A percentile compares a stretch with the other conserved stretches of the same genome.
phyloP scores from a whole-genome alignment of 306 rosid genomes.

The Inga leiocalycina region DNA sequence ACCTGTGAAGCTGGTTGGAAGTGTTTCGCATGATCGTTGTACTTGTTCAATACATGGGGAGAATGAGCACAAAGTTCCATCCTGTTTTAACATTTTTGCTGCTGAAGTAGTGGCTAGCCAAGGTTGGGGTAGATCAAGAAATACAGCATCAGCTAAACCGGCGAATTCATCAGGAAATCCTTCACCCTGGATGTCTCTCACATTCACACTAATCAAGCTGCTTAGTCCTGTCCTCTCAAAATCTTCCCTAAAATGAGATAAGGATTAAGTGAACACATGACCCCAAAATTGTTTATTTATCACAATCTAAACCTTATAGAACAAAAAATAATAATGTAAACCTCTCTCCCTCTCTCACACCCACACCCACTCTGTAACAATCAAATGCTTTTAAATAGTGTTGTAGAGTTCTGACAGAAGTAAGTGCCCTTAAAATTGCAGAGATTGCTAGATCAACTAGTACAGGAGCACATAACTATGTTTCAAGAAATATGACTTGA shows the following conservation, averaged over 20 bases:
- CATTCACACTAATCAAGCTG: constrained; percentile 67
- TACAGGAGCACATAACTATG: neutral
- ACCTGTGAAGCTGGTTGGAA: constrained; percentile 70
- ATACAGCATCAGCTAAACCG: constrained; percentile 68
- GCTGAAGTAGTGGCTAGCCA: constrained; percentile 90
- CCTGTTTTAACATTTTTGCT: constrained; percentile 68
- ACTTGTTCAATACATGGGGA: constrained; percentile 85
- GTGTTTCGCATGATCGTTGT: constrained; percentile 67
- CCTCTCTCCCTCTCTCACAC: neutral
- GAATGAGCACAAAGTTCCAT: constrained; percentile 75
- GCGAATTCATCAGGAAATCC: constrained; percentile 77
- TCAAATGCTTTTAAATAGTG: neutral
- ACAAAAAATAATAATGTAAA: neutral
- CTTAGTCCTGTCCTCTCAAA: constrained; percentile 84
- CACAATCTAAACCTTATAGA: neutral
- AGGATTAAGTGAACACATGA: constrained; percentile 13
- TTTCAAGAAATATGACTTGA: neutral
- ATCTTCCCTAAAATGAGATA: constrained; percentile 60
- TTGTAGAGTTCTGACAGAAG: neutral
- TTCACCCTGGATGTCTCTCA: constrained; percentile 85
- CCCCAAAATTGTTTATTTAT: neutral
- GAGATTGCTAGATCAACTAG: neutral
- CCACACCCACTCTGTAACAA: neutral
- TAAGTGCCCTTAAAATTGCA: neutral
- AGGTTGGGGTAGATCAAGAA: constrained; percentile 93